A percentile compares a stretch with the other conserved stretches of the same genome.
Conservation (phyloP, 1,284 basidiomycete species). For the Cronartium quercuum region DNA sequence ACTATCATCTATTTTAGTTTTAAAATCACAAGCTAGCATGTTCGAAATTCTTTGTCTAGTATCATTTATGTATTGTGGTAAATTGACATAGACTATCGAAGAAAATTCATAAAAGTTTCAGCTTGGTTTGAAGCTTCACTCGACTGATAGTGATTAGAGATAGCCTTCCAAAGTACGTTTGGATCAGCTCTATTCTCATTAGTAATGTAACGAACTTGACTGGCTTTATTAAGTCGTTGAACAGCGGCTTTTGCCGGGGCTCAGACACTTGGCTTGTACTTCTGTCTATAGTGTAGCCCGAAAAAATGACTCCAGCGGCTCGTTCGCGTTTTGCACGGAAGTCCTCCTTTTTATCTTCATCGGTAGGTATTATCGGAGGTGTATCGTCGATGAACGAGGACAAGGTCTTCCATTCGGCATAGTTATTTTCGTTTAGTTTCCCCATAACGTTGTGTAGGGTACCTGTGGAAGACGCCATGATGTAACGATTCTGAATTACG, state of each 20-base stretch:
- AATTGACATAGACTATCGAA: neutral
- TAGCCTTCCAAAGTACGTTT: neutral
- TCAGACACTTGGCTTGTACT: no score
- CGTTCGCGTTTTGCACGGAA: neutral
- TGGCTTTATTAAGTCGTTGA: neutral
- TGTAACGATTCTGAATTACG: no score
- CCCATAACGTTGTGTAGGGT: neutral
- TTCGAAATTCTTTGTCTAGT: neutral
- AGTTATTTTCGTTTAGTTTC: neutral
- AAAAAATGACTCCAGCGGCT: neutral
- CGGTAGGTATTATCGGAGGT: neutral
- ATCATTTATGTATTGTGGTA: neutral
- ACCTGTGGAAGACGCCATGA: no score
- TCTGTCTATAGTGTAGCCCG: no score
- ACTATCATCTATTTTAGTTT: neutral
- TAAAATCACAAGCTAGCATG: neutral
- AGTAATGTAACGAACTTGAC: neutral
- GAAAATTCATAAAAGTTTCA: neutral
- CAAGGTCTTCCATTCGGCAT: neutral
- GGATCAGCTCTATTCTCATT: neutral
- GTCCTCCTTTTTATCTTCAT: no score
- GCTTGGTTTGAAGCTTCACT: neutral
- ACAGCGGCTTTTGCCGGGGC: no score
- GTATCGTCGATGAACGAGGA: neutral
- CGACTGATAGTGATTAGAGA: neutral